Conservation (phyloP, 495 filamentous ascomycete species). For the Aspergillus kassunensis region DNA sequence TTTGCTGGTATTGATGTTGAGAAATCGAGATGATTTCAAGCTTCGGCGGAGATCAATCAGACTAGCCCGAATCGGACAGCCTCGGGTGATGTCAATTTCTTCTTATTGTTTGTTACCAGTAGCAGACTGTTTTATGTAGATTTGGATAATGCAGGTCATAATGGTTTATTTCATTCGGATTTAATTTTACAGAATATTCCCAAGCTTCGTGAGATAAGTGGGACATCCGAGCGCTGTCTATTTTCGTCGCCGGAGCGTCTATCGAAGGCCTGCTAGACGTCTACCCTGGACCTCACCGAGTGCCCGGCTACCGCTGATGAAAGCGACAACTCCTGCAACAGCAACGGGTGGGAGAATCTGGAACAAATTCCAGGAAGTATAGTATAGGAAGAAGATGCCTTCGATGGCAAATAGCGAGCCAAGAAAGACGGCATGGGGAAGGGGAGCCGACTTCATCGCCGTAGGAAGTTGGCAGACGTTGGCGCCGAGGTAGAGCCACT, state of each 20-base stretch:
- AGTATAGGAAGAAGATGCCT: conserved; percentile 92
- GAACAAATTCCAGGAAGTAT: conserved; percentile 90
- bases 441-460: conserved; percentile 66
- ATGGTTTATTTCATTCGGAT: neutral
- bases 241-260: conserved; percentile 17
- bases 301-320: conserved; percentile 87
- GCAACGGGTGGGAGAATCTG: conserved; percentile 73
- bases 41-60: conserved; percentile 1
- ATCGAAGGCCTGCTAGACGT: conserved; percentile 75
- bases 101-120: no score
- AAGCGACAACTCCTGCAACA: conserved; percentile 63
- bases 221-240: neutral
- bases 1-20: no score
- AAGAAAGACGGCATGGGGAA: conserved; percentile 78
- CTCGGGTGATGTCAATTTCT: conserved; percentile 25
- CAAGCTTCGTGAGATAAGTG: neutral
- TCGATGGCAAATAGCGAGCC: conserved; percentile 83
- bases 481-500: conserved; percentile 80
- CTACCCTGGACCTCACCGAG: conserved; percentile 88
- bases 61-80: conserved; percentile 19
- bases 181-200: neutral
- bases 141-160: no score
- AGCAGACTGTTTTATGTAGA: no score
- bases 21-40: neutral
- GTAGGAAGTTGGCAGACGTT: conserved; percentile 76